Conservation (phyloP, 306 rosid species). For the Castanea mollissima region DNA sequence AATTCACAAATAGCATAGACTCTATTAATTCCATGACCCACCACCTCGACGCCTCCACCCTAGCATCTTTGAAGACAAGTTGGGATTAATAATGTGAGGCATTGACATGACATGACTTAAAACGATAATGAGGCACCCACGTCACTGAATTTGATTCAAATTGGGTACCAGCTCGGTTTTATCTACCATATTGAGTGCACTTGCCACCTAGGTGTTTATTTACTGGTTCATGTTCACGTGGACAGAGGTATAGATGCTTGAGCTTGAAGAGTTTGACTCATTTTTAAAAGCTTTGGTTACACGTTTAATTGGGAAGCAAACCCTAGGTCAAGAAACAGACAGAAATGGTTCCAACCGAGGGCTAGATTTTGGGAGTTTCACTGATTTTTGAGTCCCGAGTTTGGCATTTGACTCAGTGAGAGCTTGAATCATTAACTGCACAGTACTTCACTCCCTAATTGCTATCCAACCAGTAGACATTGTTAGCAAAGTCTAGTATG, state of each 20-base stretch:
- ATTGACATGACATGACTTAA: background rate
- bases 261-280: slow-evolving; percentile 54
- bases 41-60: too few species aligned
- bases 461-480: slow-evolving; percentile 44
- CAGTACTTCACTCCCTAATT: slow-evolving; percentile 31
- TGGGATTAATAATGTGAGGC: background rate
- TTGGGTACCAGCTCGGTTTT: background rate
- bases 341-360: slow-evolving; percentile 78
- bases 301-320: slow-evolving; percentile 66
- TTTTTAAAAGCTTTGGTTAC: slow-evolving; percentile 49
- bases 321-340: slow-evolving; percentile 76
- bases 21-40: too few species aligned
- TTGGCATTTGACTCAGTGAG: slow-evolving; percentile 49
- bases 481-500: slow-evolving; percentile 30
- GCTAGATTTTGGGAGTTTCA: slow-evolving; percentile 66
- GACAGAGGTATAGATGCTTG: slow-evolving; percentile 62
- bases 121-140: background rate
- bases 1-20: too few species aligned
- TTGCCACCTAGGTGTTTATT: background rate
- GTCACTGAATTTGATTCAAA: background rate
- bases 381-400: slow-evolving; percentile 74
- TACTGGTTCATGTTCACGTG: slow-evolving; percentile 42
- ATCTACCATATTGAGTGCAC: background rate
- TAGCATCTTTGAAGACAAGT: background rate
- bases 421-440: slow-evolving; percentile 34